Percentiles rank a stretch among this genome's conserved stretches.
These are phyloP conservation scores for Capronia epimyces DNA, from an alignment of 2,329 filamentous ascomycete species.

Conservation along the genomic window DNA sequence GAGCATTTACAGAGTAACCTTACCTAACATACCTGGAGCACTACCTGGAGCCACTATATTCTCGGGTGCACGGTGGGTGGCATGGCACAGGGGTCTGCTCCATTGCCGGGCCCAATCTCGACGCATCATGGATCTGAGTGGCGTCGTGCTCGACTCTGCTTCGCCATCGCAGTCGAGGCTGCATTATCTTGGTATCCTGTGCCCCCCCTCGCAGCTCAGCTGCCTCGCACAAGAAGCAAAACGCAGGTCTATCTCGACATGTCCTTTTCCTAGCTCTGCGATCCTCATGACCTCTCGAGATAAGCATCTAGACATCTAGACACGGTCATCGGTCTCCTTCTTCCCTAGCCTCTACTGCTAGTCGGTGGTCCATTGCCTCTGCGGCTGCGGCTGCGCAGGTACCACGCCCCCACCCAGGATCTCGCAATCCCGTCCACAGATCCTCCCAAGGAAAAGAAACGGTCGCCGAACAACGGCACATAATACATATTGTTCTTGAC, in stretches of 20 bases:
- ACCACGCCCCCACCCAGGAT: neutral
- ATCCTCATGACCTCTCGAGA: neutral
- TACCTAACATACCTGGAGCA: too few species aligned
- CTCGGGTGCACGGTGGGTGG: neutral
- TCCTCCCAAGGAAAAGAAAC: neutral
- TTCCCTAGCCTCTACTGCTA: slow-evolving; percentile 12
- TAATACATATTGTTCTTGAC: slow-evolving; percentile 1
- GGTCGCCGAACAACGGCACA: neutral
- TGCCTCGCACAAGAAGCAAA: neutral
- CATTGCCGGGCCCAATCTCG: slow-evolving; percentile 10
- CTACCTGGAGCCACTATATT: too few species aligned
- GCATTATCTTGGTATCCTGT: slow-evolving; percentile 22
- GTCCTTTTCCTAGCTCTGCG: neutral
- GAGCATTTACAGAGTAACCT: too few species aligned
- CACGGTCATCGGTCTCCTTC: slow-evolving; percentile 10
- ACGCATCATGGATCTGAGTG: slow-evolving; percentile 23
- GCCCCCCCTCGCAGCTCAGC: neutral
- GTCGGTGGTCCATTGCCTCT: neutral
- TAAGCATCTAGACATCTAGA: slow-evolving; percentile 7
- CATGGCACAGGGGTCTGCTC: neutral
- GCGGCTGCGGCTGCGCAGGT: slow-evolving; percentile 7
- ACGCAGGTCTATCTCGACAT: neutral
- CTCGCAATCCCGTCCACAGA: neutral
- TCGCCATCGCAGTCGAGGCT: slow-evolving; percentile 16
- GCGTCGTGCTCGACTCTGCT: slow-evolving; percentile 15